These are phyloP conservation scores for Phlyctochytrium arcticum DNA, from an alignment of 192 early-diverging fungal genomes.

Conservation along the genomic window DNA sequence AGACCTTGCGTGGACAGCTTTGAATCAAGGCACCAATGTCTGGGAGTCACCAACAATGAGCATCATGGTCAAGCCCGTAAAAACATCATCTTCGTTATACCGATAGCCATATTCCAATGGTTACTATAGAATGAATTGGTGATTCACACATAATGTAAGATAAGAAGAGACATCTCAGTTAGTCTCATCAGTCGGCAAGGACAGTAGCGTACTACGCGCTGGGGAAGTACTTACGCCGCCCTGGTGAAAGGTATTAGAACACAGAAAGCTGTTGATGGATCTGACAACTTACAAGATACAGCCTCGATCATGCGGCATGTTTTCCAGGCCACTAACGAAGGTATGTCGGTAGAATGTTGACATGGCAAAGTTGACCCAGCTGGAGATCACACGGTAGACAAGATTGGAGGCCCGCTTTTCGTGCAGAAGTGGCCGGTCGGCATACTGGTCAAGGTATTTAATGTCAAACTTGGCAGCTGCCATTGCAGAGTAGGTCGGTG, in stretches of 20 bases:
- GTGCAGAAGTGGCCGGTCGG: slow-evolving; percentile 4
- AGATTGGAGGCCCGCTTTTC: neutral
- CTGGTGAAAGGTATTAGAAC: neutral
- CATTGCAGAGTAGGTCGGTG: too few relatives aligned
- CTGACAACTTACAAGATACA: slow-evolving; percentile 10
- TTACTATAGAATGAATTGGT: slow-evolving; percentile 15
- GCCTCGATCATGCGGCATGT: slow-evolving; percentile 18
- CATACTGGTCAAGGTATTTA: too few relatives aligned
- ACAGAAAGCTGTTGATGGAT: neutral
- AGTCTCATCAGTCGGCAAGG: neutral
- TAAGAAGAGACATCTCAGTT: too few relatives aligned
- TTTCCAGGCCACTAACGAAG: neutral
- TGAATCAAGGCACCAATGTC: slow-evolving; percentile 25
- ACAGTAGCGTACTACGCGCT: too few relatives aligned
- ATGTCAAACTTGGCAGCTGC: too few relatives aligned
- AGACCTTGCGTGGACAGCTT: slow-evolving; percentile 23
- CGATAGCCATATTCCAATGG: slow-evolving; percentile 29
- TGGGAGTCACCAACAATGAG: neutral
- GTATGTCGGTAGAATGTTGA: slow-evolving; percentile 9
- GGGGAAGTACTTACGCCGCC: slow-evolving; percentile 5
- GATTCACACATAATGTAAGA: neutral
- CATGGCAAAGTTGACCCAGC: slow-evolving; percentile 18
- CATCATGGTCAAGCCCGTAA: neutral
- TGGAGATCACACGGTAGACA: slow-evolving; percentile 3
- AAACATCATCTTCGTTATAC: neutral